These are phyloP conservation scores for Saccharomycopsis hybrid DNA, from an alignment of 1,139 yeast species.

Conservation along the genomic window DNA sequence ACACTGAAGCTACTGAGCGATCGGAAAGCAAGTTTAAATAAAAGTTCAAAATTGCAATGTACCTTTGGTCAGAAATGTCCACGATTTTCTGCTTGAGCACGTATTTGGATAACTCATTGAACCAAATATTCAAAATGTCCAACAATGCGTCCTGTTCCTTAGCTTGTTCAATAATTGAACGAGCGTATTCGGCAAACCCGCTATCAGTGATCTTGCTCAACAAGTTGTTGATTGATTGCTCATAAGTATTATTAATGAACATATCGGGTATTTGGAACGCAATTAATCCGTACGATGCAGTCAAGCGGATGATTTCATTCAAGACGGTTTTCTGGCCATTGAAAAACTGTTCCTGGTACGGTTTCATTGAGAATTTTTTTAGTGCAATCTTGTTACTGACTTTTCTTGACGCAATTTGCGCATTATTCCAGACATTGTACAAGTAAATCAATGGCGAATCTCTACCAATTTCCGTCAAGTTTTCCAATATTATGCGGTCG, in stretches of 20 bases:
- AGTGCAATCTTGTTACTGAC: slow-evolving; percentile 38
- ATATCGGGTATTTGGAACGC: slow-evolving; percentile 66
- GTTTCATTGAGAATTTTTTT: slow-evolving; percentile 32
- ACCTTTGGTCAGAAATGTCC: slow-evolving; percentile 39
- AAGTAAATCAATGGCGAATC: slow-evolving; percentile 44
- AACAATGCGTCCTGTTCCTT: slow-evolving; percentile 58
- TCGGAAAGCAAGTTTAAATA: slow-evolving; percentile 55
- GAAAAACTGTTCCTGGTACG: slow-evolving; percentile 4
- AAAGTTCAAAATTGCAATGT: slow-evolving; percentile 45
- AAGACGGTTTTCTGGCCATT: slow-evolving; percentile 30
- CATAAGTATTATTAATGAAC: slow-evolving; percentile 32
- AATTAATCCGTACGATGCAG: slow-evolving; percentile 64
- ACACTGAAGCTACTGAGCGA: slow-evolving; percentile 55
- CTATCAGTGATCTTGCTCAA: slow-evolving; percentile 33
- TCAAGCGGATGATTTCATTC: slow-evolving; percentile 45
- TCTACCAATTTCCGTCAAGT: slow-evolving; percentile 47
- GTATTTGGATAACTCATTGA: slow-evolving; percentile 39
- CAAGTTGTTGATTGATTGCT: slow-evolving; percentile 20
- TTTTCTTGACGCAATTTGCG: slow-evolving; percentile 36
- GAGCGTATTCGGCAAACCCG: slow-evolving; percentile 46
- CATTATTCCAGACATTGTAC: slow-evolving; percentile 37
- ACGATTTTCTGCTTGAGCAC: slow-evolving; percentile 30
- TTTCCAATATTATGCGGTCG: slow-evolving; percentile 49
- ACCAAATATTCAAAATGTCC: slow-evolving; percentile 52
- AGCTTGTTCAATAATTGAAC: slow-evolving; percentile 51